phyloP scores from a whole-genome alignment of 495 filamentous ascomycete species.

The Penicillium herquei region DNA sequence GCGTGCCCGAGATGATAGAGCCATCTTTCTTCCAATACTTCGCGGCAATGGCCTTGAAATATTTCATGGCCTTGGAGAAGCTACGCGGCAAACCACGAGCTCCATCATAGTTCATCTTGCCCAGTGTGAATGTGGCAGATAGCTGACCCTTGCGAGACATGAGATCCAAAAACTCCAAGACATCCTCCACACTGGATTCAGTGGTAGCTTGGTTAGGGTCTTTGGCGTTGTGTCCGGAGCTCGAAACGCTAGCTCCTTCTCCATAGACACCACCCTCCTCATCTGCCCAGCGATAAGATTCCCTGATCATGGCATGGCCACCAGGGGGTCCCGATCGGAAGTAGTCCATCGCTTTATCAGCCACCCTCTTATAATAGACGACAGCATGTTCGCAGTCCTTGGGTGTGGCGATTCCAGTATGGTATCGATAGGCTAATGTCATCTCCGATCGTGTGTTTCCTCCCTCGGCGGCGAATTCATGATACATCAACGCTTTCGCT shows the following conservation, averaged over 20 bases:
- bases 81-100: conserved; percentile 71
- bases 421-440: conserved; percentile 86
- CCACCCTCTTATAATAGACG: conserved; percentile 87
- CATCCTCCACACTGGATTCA: conserved; percentile 83
- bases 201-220: conserved; percentile 69
- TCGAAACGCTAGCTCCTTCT: conserved; percentile 87
- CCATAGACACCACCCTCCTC: conserved; percentile 92
- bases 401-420: conserved; percentile 79
- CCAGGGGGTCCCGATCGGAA: conserved; percentile 88
- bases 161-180: conserved; percentile 91
- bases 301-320: conserved; percentile 69
- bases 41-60: conserved; percentile 78
- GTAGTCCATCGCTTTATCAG: conserved; percentile 87
- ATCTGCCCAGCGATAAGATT: conserved; percentile 78
- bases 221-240: conserved; percentile 81
- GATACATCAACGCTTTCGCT: conserved; percentile 88
- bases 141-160: conserved; percentile 92
- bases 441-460: conserved; percentile 88
- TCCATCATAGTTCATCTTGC: conserved; percentile 88
- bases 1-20: conserved; percentile 51
- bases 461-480: conserved; percentile 86
- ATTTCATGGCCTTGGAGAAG: conserved; percentile 69
- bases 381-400: conserved; percentile 83
- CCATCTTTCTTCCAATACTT: conserved; percentile 87
- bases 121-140: conserved; percentile 86